Evolutionary conservation across 2,329 filamentous ascomycete species (phyloP), one percentile per base, ranked within the genome.

Genomic region (Dryadomyces quercivorus): DNA sequence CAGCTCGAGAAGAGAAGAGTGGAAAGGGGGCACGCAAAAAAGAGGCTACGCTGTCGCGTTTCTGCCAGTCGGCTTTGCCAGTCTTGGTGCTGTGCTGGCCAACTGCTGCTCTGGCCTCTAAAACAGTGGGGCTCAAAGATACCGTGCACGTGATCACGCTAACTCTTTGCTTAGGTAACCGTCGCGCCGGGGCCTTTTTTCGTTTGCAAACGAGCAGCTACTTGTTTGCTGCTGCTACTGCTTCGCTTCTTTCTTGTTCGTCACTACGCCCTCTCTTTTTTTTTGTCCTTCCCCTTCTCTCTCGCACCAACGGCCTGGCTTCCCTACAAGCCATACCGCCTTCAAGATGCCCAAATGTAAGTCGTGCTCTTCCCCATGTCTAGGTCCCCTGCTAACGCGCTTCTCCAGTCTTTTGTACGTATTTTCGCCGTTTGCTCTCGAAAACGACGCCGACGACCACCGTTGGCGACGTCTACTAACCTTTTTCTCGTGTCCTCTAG

Each of bases 281-380:
- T 20, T 9, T 46, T n/a, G 12, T 18, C 9, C 21, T 34, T n/a
- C 16, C 26, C 8, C 26, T 15, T 12, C n/a, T 22, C 36, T 20
- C 38, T 22, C 49, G 36, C 20, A 13, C 13, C 15, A 4, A n/a
- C 49, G 13, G 20, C 48, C 31, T 3, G 20, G 36, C 49, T 26
- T 50, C 49, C 8, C 34, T 40, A 31, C 20, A 12, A 42, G 49
- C 20, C 20, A 8, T 4, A 10, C 21, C 16, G 34, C 38, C 38
- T 18, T 22, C 75, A 86, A 77, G 60, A 92, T 93, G 88, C 88
- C 86, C 57, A 92, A 92, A 79, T 93, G 89, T 92, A 80, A 80
- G 85, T 78, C 26, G 20, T 31, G 57, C 31, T 8, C 40, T n/a
- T 15, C 16, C 18, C 26, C n/a, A 4, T 16, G 2, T 16, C 15